Evolutionary conservation across 2,329 filamentous ascomycete genomes (phyloP).

Genomic region (Colletotrichum sidae): DNA sequence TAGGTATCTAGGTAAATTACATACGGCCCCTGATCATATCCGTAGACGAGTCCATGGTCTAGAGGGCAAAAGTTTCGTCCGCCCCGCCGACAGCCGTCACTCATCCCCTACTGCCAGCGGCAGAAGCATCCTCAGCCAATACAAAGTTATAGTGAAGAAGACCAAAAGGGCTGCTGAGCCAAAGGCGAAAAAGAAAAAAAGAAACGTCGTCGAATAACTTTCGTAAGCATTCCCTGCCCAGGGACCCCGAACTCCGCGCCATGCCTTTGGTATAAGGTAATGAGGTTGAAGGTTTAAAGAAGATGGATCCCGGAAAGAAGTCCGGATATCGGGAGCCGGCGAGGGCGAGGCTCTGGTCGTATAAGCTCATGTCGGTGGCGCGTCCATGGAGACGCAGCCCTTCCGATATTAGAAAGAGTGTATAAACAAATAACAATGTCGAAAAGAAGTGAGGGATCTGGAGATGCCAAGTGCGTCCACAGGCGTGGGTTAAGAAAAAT

Average conservation of each 20-base stretch:
- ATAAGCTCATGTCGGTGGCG: constrained; percentile 32
- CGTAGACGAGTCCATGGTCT: no score
- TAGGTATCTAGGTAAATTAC: constrained; percentile 23
- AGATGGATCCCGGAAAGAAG: constrained; percentile 22
- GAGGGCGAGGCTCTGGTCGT: constrained; percentile 27
- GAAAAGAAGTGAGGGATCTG: constrained; percentile 14
- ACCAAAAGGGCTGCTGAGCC: constrained; percentile 5
- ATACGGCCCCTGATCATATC: not conserved
- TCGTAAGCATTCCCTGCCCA: constrained; percentile 29
- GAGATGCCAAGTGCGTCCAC: not conserved
- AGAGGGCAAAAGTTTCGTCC: no score
- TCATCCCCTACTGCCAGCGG: no score
- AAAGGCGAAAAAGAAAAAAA: constrained; percentile 1
- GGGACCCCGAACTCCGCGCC: constrained; percentile 37
- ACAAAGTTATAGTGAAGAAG: not conserved
- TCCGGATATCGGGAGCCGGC: constrained; percentile 36
- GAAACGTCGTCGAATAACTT: constrained; percentile 26
- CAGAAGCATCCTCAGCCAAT: no score
- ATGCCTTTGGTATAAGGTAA: constrained; percentile 38
- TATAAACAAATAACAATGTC: constrained; percentile 29
- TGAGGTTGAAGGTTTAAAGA: constrained; percentile 16
- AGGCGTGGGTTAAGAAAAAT: not conserved
- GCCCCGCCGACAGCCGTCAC: no score
- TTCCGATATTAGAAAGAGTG: constrained; percentile 35
- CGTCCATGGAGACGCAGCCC: constrained; percentile 8